Percentiles rank a stretch among this genome's conserved stretches.
These are phyloP conservation scores for Sporopachydermia cereana DNA, from an alignment of 1,139 yeast genomes.

Conservation along the genomic window DNA sequence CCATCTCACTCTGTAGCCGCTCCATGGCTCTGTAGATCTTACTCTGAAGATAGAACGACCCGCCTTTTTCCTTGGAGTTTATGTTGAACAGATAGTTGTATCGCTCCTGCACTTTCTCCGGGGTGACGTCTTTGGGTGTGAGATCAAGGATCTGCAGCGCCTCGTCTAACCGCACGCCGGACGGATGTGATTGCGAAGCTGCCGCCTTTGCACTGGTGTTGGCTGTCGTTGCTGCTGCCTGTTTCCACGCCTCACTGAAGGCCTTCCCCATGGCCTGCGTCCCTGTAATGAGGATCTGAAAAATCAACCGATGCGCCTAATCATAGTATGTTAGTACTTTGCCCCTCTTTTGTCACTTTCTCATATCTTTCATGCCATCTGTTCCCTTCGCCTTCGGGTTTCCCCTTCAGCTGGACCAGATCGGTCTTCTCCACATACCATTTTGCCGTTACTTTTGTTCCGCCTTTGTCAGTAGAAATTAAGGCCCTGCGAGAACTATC, in stretches of 20 bases:
- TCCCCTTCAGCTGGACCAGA: too few relatives aligned
- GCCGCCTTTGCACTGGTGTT: constrained; percentile 49
- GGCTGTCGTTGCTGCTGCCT: constrained; percentile 83
- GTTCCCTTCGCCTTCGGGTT: too few relatives aligned
- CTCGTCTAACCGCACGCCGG: constrained; percentile 59
- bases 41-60: constrained; percentile 83
- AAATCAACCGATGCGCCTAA: constrained; percentile 81
- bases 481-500: too few relatives aligned
- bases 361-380: too few relatives aligned
- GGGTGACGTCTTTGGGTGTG: constrained; percentile 39
- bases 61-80: constrained; percentile 88
- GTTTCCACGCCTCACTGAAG: constrained; percentile 92
- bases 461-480: too few relatives aligned
- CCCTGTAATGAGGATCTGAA: constrained; percentile 86
- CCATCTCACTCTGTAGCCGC: constrained; percentile 42
- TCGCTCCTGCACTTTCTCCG: constrained; percentile 58
- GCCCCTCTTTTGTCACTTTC: too few relatives aligned
- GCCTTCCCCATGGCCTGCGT: constrained; percentile 95
- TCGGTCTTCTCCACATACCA: too few relatives aligned
- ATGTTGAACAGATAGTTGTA: constrained; percentile 78
- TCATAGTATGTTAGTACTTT: neutral
- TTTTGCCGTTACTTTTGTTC: too few relatives aligned
- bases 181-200: constrained; percentile 19
- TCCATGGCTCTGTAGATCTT: constrained; percentile 84
- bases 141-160: constrained; percentile 84